Evolutionary conservation across 352 stramenopile genomes (phyloP).

Genomic region (Blastocystis sp.): DNA sequence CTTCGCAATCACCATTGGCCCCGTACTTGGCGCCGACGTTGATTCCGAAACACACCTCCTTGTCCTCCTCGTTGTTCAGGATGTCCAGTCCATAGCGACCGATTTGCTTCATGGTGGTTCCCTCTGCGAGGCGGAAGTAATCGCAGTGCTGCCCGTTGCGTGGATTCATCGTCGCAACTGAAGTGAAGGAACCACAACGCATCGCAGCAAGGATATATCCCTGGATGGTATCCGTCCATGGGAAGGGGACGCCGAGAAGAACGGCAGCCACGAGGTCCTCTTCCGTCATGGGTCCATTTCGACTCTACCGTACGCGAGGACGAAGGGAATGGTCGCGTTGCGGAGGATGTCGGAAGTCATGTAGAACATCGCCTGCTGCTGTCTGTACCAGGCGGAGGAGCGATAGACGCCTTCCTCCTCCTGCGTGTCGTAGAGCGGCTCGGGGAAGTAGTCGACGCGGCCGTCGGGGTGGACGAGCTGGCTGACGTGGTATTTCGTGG

Average conservation of each 20-base stretch:
- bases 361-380: not conserved
- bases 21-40: not conserved
- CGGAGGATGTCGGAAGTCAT: not conserved
- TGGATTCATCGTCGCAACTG: slow-evolving; percentile 5
- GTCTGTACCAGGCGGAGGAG: not conserved
- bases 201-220: slow-evolving; percentile 18
- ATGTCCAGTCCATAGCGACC: slow-evolving; percentile 17
- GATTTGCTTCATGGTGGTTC: not conserved
- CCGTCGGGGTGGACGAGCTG: not conserved
- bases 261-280: slow-evolving; percentile 25
- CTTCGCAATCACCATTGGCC: not conserved
- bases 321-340: not conserved
- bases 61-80: slow-evolving; percentile 44
- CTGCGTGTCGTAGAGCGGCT: not conserved
- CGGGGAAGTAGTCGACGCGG: not conserved
- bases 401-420: slow-evolving; percentile 9
- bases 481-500: slow-evolving; percentile 11
- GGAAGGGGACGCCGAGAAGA: slow-evolving; percentile 26
- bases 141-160: not conserved
- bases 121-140: slow-evolving; percentile 24
- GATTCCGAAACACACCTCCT: slow-evolving; percentile 27
- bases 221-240: slow-evolving; percentile 39
- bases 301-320: not conserved
- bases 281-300: not conserved
- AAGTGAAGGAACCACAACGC: not conserved